Evolutionary conservation across 805 yeast species (phyloP), one percentile per base, ranked within the genome.

Genomic region (Kuraishia piskuri): DNA sequence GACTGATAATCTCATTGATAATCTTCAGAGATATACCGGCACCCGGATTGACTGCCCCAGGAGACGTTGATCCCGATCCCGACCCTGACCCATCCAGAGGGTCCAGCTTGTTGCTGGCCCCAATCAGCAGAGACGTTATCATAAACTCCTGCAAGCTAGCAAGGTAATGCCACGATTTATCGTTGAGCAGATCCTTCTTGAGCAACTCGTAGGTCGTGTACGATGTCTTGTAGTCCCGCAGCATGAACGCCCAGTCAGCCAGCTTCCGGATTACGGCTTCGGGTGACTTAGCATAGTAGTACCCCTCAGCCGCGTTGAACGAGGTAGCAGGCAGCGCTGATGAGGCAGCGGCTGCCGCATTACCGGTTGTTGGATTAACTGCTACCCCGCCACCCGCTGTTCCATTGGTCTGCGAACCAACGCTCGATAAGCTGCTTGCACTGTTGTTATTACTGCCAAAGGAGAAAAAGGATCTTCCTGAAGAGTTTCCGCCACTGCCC

Each of bases 91-190:
- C 40, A 12, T 61, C 60, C 23, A 76, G 53, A 2, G 81, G 80
- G 53, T 73, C 75, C 25, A 76, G 63, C 36, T 76, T 78, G 56
- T 72, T 76, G 54, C 73, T 73, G 12, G 72, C 62, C 4, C 74
- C 90, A 68, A 92, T 74, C 3, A 91, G 68, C 23, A 86, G 71
- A 1, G 95, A 81, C 1, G 84, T 73, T 0, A 91, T 87, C 59
- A 88, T 84, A 86, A 90, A 88, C 67, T 92, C 97, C 58, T 91
- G 90, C n/a, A 86, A 74, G 0, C 95, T 82, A 0, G 97, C 96
- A 50, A 84, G 78, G 60, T 86, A 82, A 12, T 76, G 70, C 90
- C 94, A 89, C 0, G 94, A 89, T 68, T 84, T 86, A 61, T 86
- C 94, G 55, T 80, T 78, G 45, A 80, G 72, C 58, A 84, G 84